These are phyloP conservation scores for Boeremia exigua DNA, from an alignment of 2,329 filamentous ascomycete species.

Conservation along the genomic window DNA sequence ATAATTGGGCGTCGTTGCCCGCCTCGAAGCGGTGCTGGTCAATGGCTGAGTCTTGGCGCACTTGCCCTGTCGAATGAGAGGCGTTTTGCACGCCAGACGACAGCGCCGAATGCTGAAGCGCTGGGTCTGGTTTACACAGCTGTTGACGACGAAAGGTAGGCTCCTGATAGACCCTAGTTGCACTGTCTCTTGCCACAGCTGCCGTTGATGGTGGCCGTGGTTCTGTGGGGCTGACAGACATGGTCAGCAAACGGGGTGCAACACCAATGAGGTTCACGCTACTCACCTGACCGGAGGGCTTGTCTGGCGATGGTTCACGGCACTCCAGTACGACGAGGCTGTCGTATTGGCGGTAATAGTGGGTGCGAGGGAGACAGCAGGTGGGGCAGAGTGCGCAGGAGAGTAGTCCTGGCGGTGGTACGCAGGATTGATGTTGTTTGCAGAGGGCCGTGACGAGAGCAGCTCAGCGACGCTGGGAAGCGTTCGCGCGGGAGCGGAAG, in stretches of 20 bases:
- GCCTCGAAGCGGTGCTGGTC: conserved; percentile 25
- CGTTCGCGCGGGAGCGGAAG: conserved; percentile 19
- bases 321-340: conserved; percentile 11
- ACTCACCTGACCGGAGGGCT: conserved; percentile 18
- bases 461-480: conserved; percentile 35
- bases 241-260: conserved; percentile 3
- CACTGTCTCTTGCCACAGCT: neutral
- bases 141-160: conserved; percentile 11
- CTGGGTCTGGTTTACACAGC: conserved; percentile 6
- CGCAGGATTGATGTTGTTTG: conserved; percentile 15
- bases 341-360: conserved; percentile 6
- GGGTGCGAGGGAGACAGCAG: conserved; percentile 15
- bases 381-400: conserved; percentile 11
- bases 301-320: conserved; percentile 21
- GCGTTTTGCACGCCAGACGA: conserved; percentile 15
- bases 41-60: conserved; percentile 32
- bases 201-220: conserved; percentile 2
- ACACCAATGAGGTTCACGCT: neutral
- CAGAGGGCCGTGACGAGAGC: conserved; percentile 23
- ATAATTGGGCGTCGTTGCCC: conserved; percentile 22
- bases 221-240: conserved; percentile 9
- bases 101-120: conserved; percentile 12
- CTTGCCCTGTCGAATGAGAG: conserved; percentile 13
- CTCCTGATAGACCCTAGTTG: conserved; percentile 1
- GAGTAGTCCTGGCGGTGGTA: conserved; percentile 24